These are phyloP conservation scores for Yamadazyma blattariae DNA, from an alignment of 1,139 yeast species.

Conservation along the genomic window DNA sequence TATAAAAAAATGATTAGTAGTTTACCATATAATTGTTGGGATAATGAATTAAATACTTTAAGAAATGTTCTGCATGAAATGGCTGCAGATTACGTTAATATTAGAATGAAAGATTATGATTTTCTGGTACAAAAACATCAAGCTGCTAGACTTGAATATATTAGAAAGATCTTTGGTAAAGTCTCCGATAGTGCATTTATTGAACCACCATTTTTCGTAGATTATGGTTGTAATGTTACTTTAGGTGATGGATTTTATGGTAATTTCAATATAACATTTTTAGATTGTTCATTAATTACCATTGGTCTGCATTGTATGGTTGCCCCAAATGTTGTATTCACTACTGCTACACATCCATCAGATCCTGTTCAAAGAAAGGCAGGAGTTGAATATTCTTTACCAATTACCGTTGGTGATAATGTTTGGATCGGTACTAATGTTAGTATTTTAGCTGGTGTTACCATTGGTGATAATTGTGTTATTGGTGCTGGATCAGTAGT, in stretches of 20 bases:
- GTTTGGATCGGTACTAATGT: constrained; percentile 66
- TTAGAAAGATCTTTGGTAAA: constrained; percentile 44
- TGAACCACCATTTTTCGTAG: constrained; percentile 56
- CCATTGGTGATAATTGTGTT: constrained; percentile 60
- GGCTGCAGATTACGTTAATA: constrained; percentile 34
- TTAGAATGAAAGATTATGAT: constrained; percentile 37
- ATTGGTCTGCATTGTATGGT: constrained; percentile 59
- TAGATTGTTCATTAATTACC: constrained; percentile 61
- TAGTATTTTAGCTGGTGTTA: constrained; percentile 61
- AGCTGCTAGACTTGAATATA: constrained; percentile 34
- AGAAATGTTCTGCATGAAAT: constrained; percentile 23
- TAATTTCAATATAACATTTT: constrained; percentile 53
- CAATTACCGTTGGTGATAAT: constrained; percentile 57
- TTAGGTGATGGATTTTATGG: constrained; percentile 52
- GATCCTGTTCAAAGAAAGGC: constrained; percentile 46
- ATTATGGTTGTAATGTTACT: constrained; percentile 54
- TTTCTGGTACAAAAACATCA: constrained; percentile 16
- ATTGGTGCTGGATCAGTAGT: constrained; percentile 71
- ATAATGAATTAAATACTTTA: constrained; percentile 15
- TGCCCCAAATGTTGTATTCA: constrained; percentile 62
- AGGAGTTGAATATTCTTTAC: constrained; percentile 51
- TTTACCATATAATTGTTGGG: constrained; percentile 23
- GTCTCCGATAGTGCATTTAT: constrained; percentile 36
- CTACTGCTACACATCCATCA: constrained; percentile 63
- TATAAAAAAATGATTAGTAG: constrained; percentile 29